A percentile compares a stretch with the other conserved stretches of the same genome.
phyloP scores from a whole-genome alignment of 2,329 filamentous ascomycete genomes.

The Pseudogymnoascus sp. region DNA sequence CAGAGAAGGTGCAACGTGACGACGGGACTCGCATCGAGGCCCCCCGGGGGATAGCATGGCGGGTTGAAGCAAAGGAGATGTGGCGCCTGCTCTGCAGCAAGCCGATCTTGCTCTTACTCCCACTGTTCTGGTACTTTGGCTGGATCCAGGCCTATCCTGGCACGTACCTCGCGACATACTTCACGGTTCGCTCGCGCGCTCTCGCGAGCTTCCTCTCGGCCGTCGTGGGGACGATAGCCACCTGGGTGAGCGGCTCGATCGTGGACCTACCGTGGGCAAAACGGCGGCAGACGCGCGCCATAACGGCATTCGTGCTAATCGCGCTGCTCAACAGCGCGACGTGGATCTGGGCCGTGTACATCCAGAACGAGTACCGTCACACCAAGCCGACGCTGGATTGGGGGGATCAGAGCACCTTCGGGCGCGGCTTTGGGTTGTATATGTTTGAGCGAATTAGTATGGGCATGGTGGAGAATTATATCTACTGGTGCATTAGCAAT shows the following conservation, averaged over 20 bases:
- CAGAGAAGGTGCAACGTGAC: conserved; percentile 36
- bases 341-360: conserved; percentile 40
- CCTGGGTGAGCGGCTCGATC: conserved; percentile 30
- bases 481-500: conserved; percentile 40
- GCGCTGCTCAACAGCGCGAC: conserved; percentile 35
- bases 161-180: conserved; percentile 35
- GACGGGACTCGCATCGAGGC: conserved; percentile 33
- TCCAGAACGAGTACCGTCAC: conserved; percentile 39
- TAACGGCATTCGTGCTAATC: conserved; percentile 34
- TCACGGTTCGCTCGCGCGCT: conserved; percentile 34
- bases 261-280: conserved; percentile 34
- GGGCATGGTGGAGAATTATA: conserved; percentile 36
- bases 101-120: conserved; percentile 30
- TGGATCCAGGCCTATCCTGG: conserved; percentile 34
- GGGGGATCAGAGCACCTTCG: conserved; percentile 32
- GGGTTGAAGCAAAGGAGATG: conserved; percentile 29
- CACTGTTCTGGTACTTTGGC: conserved; percentile 30
- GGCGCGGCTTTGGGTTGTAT: conserved; percentile 36
- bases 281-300: conserved; percentile 32
- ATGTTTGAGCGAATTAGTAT: conserved; percentile 34
- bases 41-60: conserved; percentile 24
- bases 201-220: conserved; percentile 26
- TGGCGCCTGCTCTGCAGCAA: conserved; percentile 28
- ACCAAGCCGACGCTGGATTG: conserved; percentile 37
- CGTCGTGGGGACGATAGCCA: conserved; percentile 20